These are phyloP conservation scores for Sporisorium scitamineum DNA, from an alignment of 1,284 basidiomycete genomes.

Conservation along the genomic window DNA sequence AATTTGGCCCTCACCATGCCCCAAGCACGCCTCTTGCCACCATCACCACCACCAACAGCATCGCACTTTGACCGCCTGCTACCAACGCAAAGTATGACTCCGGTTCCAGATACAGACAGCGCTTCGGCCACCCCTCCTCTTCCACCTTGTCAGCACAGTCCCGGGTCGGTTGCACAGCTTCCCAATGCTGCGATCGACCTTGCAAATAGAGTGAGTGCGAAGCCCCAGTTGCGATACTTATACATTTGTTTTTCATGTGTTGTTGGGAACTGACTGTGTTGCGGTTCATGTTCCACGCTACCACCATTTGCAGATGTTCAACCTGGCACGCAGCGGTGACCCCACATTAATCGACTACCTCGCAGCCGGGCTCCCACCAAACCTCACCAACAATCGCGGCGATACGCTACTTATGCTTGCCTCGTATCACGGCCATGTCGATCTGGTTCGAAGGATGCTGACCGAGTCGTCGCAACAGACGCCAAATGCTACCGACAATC, in stretches of 20 bases:
- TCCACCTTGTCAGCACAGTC: conserved; percentile 1
- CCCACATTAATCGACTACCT: conserved; percentile 72
- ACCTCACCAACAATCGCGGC: conserved; percentile 77
- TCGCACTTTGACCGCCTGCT: not conserved
- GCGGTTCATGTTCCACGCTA: not conserved
- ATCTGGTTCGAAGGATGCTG: conserved; percentile 75
- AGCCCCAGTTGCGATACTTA: not conserved
- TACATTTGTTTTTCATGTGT: not conserved
- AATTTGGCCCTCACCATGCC: not conserved
- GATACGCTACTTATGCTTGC: conserved; percentile 80
- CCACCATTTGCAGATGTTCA: conserved; percentile 74
- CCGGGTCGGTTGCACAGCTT: conserved; percentile 27
- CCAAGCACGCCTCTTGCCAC: not conserved
- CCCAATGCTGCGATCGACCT: conserved; percentile 42
- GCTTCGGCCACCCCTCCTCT: not conserved
- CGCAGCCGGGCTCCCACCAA: conserved; percentile 79
- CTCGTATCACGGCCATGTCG: conserved; percentile 80
- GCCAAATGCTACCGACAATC: not conserved
- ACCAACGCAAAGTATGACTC: conserved; percentile 10
- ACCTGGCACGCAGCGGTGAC: conserved; percentile 78
- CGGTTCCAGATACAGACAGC: conserved; percentile 8
- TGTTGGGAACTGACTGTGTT: not conserved
- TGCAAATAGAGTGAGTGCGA: conserved; percentile 31
- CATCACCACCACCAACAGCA: not conserved
- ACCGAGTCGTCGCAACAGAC: conserved; percentile 7